Evolutionary conservation across 441 rosid species (phyloP), one percentile per base, ranked within the genome.

Genomic region (Bocquillonia castaneifolia): DNA sequence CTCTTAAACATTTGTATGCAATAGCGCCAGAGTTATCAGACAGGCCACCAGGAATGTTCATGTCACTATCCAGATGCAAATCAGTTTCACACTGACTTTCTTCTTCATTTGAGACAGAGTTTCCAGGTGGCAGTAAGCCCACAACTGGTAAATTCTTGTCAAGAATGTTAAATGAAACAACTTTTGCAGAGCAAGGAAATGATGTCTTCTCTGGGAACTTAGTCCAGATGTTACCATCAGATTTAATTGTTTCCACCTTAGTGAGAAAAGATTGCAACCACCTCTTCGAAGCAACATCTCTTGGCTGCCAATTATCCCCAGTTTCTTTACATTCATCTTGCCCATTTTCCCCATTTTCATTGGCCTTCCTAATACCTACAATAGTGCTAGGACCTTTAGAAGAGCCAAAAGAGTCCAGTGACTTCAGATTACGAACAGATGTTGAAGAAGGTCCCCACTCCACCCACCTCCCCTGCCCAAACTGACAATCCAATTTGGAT

Each of bases 101-200:
- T 71, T 66, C 78, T 69, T 60, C 54, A 73, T 72, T 67, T 45
- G 68, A 59, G 37, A 67, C 36, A 58, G 81, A 47, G 25, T 78
- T 79, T 47, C 72, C 81, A 65, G 59, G 69, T 52, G 79, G 56
- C 73, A 79, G 79, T 39, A 81, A 74, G 67, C 76, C 72, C 22
- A 74, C 29, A 67, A 84, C 66, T 37, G 88, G 84, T 22, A 83
- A 80, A 73, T 73, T 68, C 67, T 72, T 65, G 64, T 83, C 74
- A 59, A 87, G 83, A 72, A 94, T 79, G 69, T 81, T 78, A 77
- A 92, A 94, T 17, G 98, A 94, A 83, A 92, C 89, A 78, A 92
- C 88, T 72, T 87, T 82, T 10, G 96, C 96, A 69, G 90, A 83
- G 77, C 67, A 48, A 60, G 99, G 98, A 80, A 83, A 84, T 40